Base-by-base conservation (phyloP, 1,284 basidiomycete genomes). In the Inonotus hispidus region DNA sequence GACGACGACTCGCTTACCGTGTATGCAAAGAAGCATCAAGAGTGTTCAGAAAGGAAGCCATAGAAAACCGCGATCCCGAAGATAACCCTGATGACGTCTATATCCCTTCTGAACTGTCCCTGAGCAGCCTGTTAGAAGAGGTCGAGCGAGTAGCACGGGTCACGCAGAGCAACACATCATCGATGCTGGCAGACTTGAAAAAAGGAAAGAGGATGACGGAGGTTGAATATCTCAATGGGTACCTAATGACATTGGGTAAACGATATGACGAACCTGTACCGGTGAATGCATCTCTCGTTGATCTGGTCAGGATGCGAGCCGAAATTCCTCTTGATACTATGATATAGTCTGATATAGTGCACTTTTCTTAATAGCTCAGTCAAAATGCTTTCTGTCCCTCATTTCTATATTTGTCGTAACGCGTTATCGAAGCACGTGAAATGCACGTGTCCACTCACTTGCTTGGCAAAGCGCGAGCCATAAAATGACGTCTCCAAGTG, bases 161-260 rank as follows among this genome's bases (percentile, higher is more conserved):
- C 38, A 93, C 91, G 3, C 75, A 72, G 49, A 72, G 74, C 13
- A 92, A 93, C 69, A 80, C 83, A 49, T 92, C 90, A 8, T 90
- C 87, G n/a, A 95, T 92, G 85, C 76, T 92, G 16, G 70, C 75
- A 16, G 92, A 95, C 67, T 72, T 93, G 39, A 78, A 79, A 63
- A 72, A 73, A 53, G 84, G 85, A 38, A 76, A 70, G 16, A 63
- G 74, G 59, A 61, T 69, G 25, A 93, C 92, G 0, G 93, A 95
- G 74, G 81, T 95, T 41, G 84, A 90, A 25, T 94, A 80, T 68
- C 82, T 98, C 70, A 96, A 94, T 67, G 95, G 96, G 6, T 93
- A 95, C 71, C 73, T 99, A 53, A 70, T 85, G 25, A 75, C 76
- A 10, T 74, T 95, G 5, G 95, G 90, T 7, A 67, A 74, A 52